Base-by-base conservation (phyloP, 768 basidiomycete genomes). In the Rickenella mellea region DNA sequence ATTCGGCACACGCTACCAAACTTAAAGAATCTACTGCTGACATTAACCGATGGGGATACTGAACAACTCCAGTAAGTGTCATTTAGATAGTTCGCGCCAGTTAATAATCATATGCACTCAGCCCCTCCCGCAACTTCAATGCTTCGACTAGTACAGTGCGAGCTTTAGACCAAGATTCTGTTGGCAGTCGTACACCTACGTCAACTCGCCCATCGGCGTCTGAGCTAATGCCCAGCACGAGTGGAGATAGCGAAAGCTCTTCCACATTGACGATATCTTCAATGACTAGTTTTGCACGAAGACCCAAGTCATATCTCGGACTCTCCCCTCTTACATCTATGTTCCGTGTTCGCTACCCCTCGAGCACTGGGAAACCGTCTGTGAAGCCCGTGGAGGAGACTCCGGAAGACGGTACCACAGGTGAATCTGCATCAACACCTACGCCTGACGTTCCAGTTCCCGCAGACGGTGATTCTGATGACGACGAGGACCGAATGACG, bases 1-100 rank as follows among this genome's bases (percentile, higher is more conserved):
- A 80, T 94, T 66, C 77, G 93, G 38, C 93, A 99, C 58, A 98
- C 96, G 3, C 70, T 99, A 22, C 92, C 93, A 30, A 99, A 99
- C 65, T 72, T 99, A 48, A 97, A 96, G 67, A 92, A 92, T 54
- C 69, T 98, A 15, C 60, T 97, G 41, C 73, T 98, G 24, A 92
- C 87, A 9, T 68, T 94, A 49, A 87, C 83, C 41, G 76, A 80
- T 53, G 83, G 80, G 38, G 79, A 80, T 53, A 68, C 66, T 33
- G 61, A 67, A 22, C 63, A 60, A 40, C 50, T 66, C 26, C 58
- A 48, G 81, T 82, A 53, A 57, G 73, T 62, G 41, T 15, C 15
- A n/a, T 25, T 25, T 5, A 22, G 31, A 24, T 27, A 43, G 19
- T 19, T 29, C 11, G 25, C 43, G 17, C 47, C 35, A 8, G 40